These are phyloP conservation scores for Cydonia oblonga DNA, from an alignment of 331 rosid genomes.

Conservation along the genomic window DNA sequence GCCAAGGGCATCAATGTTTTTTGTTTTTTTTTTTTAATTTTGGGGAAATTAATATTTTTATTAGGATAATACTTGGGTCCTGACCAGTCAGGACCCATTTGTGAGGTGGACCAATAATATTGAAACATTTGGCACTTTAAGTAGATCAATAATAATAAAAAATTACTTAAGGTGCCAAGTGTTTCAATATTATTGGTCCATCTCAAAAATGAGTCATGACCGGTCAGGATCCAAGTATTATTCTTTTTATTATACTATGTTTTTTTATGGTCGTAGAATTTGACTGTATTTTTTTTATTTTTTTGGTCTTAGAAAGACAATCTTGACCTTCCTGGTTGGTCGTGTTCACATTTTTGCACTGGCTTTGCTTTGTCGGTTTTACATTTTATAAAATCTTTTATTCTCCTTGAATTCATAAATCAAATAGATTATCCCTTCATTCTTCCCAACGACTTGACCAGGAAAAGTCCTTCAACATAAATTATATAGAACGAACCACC, in stretches of 20 bases:
- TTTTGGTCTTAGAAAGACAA: neutral
- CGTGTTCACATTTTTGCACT: neutral
- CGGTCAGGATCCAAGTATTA: no score
- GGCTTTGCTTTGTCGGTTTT: neutral
- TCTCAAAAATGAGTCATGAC: no score
- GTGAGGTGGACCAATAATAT: no score
- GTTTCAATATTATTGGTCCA: no score
- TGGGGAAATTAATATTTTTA: neutral
- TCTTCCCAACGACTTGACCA: neutral
- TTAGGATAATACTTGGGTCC: no score
- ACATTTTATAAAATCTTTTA: neutral
- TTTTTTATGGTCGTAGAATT: constrained; percentile 1
- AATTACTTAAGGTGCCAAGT: no score
- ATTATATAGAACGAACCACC: no score
- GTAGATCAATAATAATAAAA: no score
- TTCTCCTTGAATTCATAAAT: neutral
- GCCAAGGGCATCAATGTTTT: no score
- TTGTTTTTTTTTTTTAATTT: neutral
- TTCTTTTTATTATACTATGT: neutral
- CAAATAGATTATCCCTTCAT: neutral
- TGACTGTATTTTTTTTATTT: no score
- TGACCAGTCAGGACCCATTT: no score
- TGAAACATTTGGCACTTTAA: no score
- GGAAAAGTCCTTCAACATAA: neutral
- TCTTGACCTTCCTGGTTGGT: neutral